Evolutionary conservation across 2,329 filamentous ascomycete species (phyloP), one percentile per base, ranked within the genome.

Genomic region (Alternaria panax): DNA sequence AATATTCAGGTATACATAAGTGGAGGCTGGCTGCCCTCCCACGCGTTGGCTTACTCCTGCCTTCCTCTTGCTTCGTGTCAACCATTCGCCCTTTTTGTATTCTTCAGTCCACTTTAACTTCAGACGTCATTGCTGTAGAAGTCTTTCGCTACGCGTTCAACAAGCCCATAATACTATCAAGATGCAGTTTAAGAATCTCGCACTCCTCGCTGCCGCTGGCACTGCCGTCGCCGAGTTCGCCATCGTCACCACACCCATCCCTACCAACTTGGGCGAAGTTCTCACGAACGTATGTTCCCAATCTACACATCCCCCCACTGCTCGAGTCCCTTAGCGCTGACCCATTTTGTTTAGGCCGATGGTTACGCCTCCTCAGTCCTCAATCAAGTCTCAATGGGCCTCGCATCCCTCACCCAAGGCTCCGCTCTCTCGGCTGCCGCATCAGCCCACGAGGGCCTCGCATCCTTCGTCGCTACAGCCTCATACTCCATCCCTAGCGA

Each of bases 391-490:
- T 64, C 60, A 9, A 58, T 55, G 0, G 59, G 61, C 3, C 54
- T 70, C 9, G 60, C 53, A 38, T 58, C 61, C 9, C 38, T 69
- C 22, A 69, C 66, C 50, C 55, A 50, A 6, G 58, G 63, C 4
- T 52, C 62, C 38, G 60, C 55, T 28, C 30, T 66, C 38, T 56
- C 55, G 2, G 60, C 63, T 30, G 68, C 62, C 20, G 54, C 63
- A 3, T 64, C 62, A 12, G 67, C 67, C 7, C 66, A 69, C 16
- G 34, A 54, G 7, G 66, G 65, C 12, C 66, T 72, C 11, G 59
- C n/a, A 8, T 62, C 62, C 7, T 72, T 71, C 25, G 67, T 54
- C n/a, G 61, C 64, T 0, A 72, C 69, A 4, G 70, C 70, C 5
- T 55, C 50, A 2, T 61, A 66, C 54, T 48, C 30, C 9, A 66